phyloP scores from a whole-genome alignment of 1,284 basidiomycete genomes.

The Amylostereum chailletii region DNA sequence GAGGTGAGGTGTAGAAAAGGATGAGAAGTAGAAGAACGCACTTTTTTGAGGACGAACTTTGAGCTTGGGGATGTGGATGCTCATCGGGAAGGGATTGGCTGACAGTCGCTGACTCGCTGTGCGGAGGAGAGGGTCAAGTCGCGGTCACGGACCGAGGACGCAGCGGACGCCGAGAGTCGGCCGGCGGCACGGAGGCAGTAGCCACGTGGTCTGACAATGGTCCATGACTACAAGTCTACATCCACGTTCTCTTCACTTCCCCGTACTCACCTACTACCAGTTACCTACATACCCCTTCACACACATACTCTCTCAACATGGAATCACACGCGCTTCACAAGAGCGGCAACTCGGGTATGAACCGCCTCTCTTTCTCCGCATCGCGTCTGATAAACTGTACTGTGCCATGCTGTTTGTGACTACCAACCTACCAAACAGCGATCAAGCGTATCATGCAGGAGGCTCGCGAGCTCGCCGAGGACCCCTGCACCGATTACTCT shows the following conservation, averaged over 20 bases:
- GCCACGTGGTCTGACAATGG: too few species aligned
- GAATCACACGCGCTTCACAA: too few species aligned
- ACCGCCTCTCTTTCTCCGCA: background rate
- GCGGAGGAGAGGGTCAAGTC: background rate
- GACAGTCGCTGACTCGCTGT: too few species aligned
- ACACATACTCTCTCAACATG: too few species aligned
- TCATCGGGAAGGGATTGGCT: slow-evolving; percentile 7
- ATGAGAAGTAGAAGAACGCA: slow-evolving; percentile 21
- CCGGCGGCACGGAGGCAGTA: too few species aligned
- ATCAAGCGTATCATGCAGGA: slow-evolving; percentile 97
- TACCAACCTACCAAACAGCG: slow-evolving; percentile 31
- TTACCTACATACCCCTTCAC: too few species aligned
- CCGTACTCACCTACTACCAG: too few species aligned
- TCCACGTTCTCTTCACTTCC: too few species aligned
- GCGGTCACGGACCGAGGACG: background rate
- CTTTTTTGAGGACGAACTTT: slow-evolving; percentile 77
- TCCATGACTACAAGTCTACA: too few species aligned
- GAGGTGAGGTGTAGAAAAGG: slow-evolving; percentile 6
- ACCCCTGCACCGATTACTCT: slow-evolving; percentile 74
- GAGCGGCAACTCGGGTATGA: too few species aligned
- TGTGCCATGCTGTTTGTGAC: too few species aligned
- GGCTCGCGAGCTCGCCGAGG: slow-evolving; percentile 79
- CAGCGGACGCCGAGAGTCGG: too few species aligned
- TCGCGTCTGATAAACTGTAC: slow-evolving; percentile 12
- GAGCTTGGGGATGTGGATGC: slow-evolving; percentile 69